A percentile compares a stretch with the other conserved stretches of the same genome.
These are phyloP conservation scores for Tagetes erecta DNA, from an alignment of 129 eudicot genomes.

Conservation along the genomic window DNA sequence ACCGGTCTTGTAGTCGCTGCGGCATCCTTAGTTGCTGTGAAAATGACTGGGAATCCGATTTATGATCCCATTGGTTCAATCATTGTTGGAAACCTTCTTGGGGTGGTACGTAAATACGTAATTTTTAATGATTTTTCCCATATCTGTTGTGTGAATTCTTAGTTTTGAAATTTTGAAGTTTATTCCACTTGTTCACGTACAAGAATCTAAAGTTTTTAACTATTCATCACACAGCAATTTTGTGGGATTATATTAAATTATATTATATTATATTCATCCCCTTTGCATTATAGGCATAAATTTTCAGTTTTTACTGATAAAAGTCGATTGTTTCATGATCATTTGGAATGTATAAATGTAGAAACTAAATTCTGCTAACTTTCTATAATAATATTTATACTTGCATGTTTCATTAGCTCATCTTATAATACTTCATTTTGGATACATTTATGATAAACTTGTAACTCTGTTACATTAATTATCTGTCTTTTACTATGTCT, in stretches of 20 bases:
- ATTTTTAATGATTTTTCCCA: slow-evolving; percentile 10
- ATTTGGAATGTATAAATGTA: not conserved
- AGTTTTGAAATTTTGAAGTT: not conserved
- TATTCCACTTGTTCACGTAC: not conserved
- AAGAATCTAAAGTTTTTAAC: not conserved
- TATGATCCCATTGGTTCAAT: slow-evolving; percentile 66
- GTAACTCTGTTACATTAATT: slow-evolving; percentile 2
- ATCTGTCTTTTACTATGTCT: not conserved
- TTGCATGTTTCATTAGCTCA: not conserved
- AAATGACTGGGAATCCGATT: not conserved
- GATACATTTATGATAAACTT: not conserved
- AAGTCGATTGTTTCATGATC: not conserved
- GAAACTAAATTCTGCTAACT: not conserved
- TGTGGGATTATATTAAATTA: not conserved
- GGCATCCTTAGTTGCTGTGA: slow-evolving; percentile 71
- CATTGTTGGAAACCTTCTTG: slow-evolving; percentile 94
- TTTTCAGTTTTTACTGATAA: not conserved
- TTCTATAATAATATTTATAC: not conserved
- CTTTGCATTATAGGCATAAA: not conserved
- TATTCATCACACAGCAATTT: not conserved
- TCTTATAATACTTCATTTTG: not conserved
- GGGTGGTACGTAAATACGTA: slow-evolving; percentile 74
- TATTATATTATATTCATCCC: not conserved
- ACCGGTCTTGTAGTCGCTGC: slow-evolving; percentile 87
- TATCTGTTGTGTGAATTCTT: not conserved